phyloP scores from a whole-genome alignment of 768 basidiomycete species.

The Trametes meyenii region DNA sequence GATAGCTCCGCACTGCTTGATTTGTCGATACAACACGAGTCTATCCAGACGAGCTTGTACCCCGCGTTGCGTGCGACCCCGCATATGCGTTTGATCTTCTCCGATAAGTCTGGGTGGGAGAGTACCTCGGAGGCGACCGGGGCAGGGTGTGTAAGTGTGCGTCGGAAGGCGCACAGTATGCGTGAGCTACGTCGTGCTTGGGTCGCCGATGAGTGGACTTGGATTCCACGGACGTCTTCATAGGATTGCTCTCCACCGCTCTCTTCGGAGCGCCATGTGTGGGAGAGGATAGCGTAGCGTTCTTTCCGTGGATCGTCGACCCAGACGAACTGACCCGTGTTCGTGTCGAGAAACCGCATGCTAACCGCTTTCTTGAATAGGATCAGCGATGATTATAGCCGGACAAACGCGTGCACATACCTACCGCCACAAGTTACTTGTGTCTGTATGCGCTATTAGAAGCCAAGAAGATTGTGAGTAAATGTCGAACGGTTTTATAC shows the following conservation, averaged over 20 bases:
- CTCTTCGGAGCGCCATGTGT: background rate
- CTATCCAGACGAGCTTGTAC: slow-evolving; percentile 10
- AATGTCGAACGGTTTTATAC: no score
- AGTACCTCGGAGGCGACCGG: background rate
- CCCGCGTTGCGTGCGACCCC: slow-evolving; percentile 5
- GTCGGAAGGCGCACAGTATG: no score
- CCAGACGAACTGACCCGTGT: slow-evolving; percentile 5
- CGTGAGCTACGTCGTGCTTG: no score
- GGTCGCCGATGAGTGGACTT: background rate
- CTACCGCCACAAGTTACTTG: no score
- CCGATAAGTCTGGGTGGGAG: background rate
- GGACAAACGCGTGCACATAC: no score
- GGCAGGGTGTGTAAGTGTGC: no score
- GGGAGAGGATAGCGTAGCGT: slow-evolving; percentile 13
- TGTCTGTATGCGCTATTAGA: no score
- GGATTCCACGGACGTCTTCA: background rate
- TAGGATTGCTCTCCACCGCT: slow-evolving; percentile 4
- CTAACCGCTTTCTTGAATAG: no score
- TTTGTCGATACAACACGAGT: slow-evolving; percentile 19
- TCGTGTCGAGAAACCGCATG: slow-evolving; percentile 5
- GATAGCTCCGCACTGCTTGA: no score
- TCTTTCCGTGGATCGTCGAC: slow-evolving; percentile 1
- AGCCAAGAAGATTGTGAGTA: no score
- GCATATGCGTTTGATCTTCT: slow-evolving; percentile 4
- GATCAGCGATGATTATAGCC: no score